Evolutionary conservation across 1,284 basidiomycete species (phyloP).

Genomic region (Ustilago tritici): DNA sequence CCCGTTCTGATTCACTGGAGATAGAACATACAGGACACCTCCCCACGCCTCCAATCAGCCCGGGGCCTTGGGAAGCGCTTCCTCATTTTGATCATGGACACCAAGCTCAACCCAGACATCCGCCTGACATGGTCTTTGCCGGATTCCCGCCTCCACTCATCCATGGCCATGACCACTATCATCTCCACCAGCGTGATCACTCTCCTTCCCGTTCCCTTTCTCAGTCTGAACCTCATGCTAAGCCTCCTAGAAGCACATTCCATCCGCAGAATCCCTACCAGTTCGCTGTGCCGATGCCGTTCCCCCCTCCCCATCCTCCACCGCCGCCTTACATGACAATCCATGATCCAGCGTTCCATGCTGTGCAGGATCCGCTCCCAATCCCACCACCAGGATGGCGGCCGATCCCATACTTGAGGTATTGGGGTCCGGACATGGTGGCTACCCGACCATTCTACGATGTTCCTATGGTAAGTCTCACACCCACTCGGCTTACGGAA

Average conservation of each 20-base stretch:
- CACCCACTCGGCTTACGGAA: not conserved
- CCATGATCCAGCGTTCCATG: slow-evolving; percentile 8
- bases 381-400: slow-evolving; percentile 1
- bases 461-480: slow-evolving; percentile 30
- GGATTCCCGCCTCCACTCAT: not conserved
- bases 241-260: too few relatives aligned
- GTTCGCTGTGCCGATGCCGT: too few relatives aligned
- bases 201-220: too few relatives aligned
- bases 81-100: not conserved
- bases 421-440: slow-evolving; percentile 28
- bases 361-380: not conserved
- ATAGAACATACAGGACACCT: not conserved
- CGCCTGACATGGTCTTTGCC: not conserved
- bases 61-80: not conserved
- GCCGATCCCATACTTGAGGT: slow-evolving; percentile 22
- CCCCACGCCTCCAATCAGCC: not conserved
- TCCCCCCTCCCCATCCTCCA: not conserved
- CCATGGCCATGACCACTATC: too few relatives aligned
- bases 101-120: not conserved
- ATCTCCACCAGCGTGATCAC: too few relatives aligned
- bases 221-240: too few relatives aligned
- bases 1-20: not conserved
- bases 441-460: slow-evolving; percentile 21
- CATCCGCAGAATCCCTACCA: too few relatives aligned
- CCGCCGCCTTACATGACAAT: not conserved